A percentile compares a stretch with the other conserved stretches of the same genome.
Evolutionary conservation across 1,139 yeast species (phyloP).

Genomic region (Pneumocystis carinii): DNA sequence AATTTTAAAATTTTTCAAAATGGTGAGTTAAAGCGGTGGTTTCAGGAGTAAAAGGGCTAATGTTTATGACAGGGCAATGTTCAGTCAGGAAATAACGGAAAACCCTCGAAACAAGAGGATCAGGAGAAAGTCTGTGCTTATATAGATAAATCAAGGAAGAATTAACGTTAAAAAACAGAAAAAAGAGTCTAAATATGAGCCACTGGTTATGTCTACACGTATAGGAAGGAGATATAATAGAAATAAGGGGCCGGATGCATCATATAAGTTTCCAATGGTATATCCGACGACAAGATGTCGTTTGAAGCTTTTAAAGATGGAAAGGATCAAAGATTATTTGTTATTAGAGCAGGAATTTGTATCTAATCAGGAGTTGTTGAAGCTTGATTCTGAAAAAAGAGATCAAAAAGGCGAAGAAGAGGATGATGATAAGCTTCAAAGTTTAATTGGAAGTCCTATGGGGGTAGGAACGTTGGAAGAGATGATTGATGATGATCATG

Average conservation of each 20-base stretch:
- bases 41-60: background rate
- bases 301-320: slow-evolving; percentile 76
- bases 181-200: slow-evolving; percentile 82
- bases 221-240: slow-evolving; percentile 66
- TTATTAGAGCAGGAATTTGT: slow-evolving; percentile 93
- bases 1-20: background rate
- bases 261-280: slow-evolving; percentile 71
- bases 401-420: slow-evolving; percentile 82
- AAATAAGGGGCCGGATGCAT: slow-evolving; percentile 63
- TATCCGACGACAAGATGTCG: slow-evolving; percentile 90
- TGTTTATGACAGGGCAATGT: background rate
- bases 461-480: slow-evolving; percentile 94
- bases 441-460: slow-evolving; percentile 64
- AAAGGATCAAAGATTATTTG: slow-evolving; percentile 90
- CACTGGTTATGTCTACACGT: slow-evolving; percentile 79
- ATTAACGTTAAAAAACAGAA: slow-evolving; percentile 2
- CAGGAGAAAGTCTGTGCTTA: background rate
- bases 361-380: slow-evolving; percentile 82
- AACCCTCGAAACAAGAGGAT: background rate
- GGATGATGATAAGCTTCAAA: slow-evolving; percentile 80
- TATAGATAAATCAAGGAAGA: background rate
- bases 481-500: slow-evolving; percentile 95
- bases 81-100: background rate
- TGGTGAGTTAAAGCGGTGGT: background rate
- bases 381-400: slow-evolving; percentile 80